A percentile compares a stretch with the other conserved stretches of the same genome.
phyloP scores from a whole-genome alignment of 176 grass and related monocot genomes.

The Zea luxurians region DNA sequence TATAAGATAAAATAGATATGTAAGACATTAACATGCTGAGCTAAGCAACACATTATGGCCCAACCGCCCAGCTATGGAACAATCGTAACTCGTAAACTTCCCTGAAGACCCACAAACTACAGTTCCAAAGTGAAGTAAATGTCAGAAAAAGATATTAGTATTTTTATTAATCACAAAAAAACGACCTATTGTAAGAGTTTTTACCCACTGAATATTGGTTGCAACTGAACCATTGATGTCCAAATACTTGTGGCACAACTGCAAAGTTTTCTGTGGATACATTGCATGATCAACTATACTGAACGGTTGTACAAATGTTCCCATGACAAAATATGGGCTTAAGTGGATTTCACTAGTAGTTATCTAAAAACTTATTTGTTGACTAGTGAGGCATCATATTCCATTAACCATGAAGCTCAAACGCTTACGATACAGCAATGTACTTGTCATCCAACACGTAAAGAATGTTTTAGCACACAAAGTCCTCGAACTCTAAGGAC shows the following conservation, averaged over 20 bases:
- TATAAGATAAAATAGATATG: not conserved
- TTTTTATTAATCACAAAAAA: not conserved
- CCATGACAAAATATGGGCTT: not conserved
- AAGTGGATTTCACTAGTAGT: not conserved
- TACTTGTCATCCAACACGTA: not conserved
- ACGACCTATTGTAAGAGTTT: not conserved
- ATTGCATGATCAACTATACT: not conserved
- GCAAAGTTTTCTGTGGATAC: not conserved
- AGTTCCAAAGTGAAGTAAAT: constrained; percentile 3
- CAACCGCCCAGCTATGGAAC: too few species aligned
- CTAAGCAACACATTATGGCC: not conserved
- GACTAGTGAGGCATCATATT: not conserved
- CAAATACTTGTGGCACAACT: not conserved
- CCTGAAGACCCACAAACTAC: not conserved
- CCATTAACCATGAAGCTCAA: not conserved
- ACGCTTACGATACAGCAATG: not conserved
- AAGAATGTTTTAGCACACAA: not conserved
- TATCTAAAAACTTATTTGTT: not conserved
- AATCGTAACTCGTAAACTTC: not conserved
- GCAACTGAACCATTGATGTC: not conserved
- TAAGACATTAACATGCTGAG: constrained; percentile 5
- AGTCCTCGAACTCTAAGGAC: not conserved
- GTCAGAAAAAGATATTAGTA: not conserved
- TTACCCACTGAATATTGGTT: constrained; percentile 8
- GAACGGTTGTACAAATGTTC: not conserved